Evolutionary conservation across 495 filamentous ascomycete genomes (phyloP), one percentile per base, ranked within the genome.

Genomic region (Xylaria curta): DNA sequence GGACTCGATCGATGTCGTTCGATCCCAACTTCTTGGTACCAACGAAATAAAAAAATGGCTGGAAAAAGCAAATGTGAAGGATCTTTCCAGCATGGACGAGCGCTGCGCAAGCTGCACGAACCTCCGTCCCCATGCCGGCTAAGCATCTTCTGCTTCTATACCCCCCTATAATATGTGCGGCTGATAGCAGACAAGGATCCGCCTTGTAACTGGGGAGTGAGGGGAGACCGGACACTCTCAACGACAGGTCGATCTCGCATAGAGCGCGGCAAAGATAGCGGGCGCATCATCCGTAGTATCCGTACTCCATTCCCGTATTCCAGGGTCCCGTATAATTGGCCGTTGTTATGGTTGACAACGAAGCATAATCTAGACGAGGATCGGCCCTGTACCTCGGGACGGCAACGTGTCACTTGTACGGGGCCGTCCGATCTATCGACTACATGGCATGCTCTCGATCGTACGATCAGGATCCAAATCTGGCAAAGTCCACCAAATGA

Each of bases 1-100:
- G 38, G 10, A 47, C 62, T 71, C 62, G 69, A 71, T 71, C 69
- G 61, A 71, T 71, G 44, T 71, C 69, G 62, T 71, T 71, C 69
- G 69, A 71, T 71, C 62, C 53, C 62, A 47, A 61, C 44, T 65
- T 66, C 53, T 66, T 66, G 36, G 62, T 66, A 66, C 51, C 36
- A 33, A 31, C 33, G 46, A 71, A 66, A 36, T 71, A 19, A 46
- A 65, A 65, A 40, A 51, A 49, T 49, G 51, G 33, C 60, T 58
- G 49, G 21, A 64, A 58, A 62, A 42, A 58, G 26, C 17, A 63
- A 51, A 58, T 36, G 26, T 33, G 31, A 15, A 59, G 62, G 42
- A 62, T 38, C 8, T 9, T 33, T 31, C 68, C 24, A 70, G 36
- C 47, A 31, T 64, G 59, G 40, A 63, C 36, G 53, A 56, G 31